Evolutionary conservation across 75 land plant species (phyloP), one percentile per base, ranked within the genome.

Genomic region (Pinus tabuliformis): DNA sequence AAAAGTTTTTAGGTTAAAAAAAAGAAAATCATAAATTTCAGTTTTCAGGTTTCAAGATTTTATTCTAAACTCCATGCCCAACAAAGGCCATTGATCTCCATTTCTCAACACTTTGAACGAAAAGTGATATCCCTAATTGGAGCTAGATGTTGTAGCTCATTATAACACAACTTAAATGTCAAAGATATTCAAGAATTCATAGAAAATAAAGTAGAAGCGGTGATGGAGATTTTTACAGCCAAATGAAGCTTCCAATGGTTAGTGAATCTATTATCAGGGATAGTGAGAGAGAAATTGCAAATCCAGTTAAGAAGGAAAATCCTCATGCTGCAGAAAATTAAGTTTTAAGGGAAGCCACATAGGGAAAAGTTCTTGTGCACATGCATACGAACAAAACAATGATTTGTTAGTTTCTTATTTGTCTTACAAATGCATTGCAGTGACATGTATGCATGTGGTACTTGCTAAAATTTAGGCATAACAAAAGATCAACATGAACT

Each of bases 151-250:
- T 26, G 26, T 26, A 26, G 26, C 26, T 26, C 26, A 26, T 26
- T 26, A 26, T 26, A 26, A 0, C 26, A 26, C 26, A 26, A 26
- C 26, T 26, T 26, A 26, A 26, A 26, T 26, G 26, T 26, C 9
- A 28, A 33, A 24, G 64, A 62, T 66, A 22, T 66, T 66, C 70
- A 18, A 66, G 45, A 66, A n/a, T 18, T 66, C 70, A 2, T 66
- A 18, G 21, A 66, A 21, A 66, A 20, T 36, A 22, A 39, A 49
- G 45, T 45, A 39, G 45, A 66, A 6, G 3, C 20, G 2, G 1
- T 18, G n/a, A 66, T 20, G 49, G 45, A 18, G 39, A n/a, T 66
- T 66, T 33, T 7, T 18, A 11, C 4, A 8, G 21, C 70, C 49
- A 39, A 9, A 39, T 66, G 20, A 36, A 66, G 39, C 20, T 49